These are phyloP conservation scores for Magnaporthales sp. DNA, from an alignment of 2,329 filamentous ascomycete species.

Conservation along the genomic window DNA sequence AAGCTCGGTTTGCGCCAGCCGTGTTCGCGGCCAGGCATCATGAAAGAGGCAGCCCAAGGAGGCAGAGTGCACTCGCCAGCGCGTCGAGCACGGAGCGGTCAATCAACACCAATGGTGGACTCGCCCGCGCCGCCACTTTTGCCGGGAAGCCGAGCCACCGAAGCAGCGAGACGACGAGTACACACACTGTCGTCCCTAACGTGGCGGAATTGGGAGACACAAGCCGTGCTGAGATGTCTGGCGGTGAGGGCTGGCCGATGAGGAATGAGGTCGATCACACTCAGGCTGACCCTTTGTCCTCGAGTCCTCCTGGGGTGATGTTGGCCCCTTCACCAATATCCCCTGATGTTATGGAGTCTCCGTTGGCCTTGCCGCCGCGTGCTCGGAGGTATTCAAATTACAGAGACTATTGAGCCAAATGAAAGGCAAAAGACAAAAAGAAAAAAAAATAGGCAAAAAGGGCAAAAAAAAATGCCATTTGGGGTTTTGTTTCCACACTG, in stretches of 20 bases:
- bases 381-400: background rate
- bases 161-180: background rate
- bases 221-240: conserved; percentile 1
- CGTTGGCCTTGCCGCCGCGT: background rate
- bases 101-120: background rate
- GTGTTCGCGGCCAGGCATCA: conserved; percentile 8
- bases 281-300: background rate
- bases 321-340: background rate
- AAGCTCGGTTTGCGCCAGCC: background rate
- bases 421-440: background rate
- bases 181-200: background rate
- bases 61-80: conserved; percentile 4
- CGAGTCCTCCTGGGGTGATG: background rate
- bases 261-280: background rate
- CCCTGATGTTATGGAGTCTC: background rate
- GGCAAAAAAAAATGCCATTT: background rate
- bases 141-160: background rate
- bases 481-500: background rate
- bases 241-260: background rate
- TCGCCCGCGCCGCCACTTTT: background rate
- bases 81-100: background rate
- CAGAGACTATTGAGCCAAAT: background rate
- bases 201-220: conserved; percentile 1
- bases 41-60: conserved; percentile 6
- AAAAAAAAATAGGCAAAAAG: background rate